These are phyloP conservation scores for Candida mattraensis DNA, from an alignment of 805 yeast species.

Conservation along the genomic window DNA sequence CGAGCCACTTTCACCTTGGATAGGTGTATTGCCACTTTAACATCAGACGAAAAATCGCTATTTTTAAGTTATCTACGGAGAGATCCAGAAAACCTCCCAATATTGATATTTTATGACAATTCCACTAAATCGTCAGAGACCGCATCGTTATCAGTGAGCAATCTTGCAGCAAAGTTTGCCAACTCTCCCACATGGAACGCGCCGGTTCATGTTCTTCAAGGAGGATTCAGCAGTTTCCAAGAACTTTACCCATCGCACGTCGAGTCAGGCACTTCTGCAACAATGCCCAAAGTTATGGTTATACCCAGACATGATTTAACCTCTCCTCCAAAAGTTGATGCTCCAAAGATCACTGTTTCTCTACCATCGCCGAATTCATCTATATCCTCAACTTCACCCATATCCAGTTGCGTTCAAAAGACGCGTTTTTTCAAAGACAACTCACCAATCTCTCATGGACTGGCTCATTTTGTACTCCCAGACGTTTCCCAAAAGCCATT, in stretches of 20 bases:
- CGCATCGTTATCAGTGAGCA: slow-evolving; percentile 42
- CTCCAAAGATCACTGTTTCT: slow-evolving; percentile 19
- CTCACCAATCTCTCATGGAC: slow-evolving; percentile 35
- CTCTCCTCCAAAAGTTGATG: slow-evolving; percentile 8
- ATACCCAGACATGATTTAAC: slow-evolving; percentile 14
- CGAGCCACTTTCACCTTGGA: slow-evolving; percentile 68
- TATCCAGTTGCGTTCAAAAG: slow-evolving; percentile 5
- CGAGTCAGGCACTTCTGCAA: slow-evolving; percentile 26
- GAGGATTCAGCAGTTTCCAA: slow-evolving; percentile 41
- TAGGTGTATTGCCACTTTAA: slow-evolving; percentile 61
- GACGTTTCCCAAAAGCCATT: slow-evolving; percentile 40
- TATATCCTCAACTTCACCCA: slow-evolving; percentile 26
- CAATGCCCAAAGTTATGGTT: slow-evolving; percentile 20
- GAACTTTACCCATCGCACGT: slow-evolving; percentile 27
- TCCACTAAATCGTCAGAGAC: slow-evolving; percentile 29
- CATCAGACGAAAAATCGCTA: slow-evolving; percentile 47
- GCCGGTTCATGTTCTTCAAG: slow-evolving; percentile 41
- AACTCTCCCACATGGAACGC: slow-evolving; percentile 40
- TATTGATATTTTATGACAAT: slow-evolving; percentile 54
- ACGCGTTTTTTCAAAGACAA: slow-evolving; percentile 11
- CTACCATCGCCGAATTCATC: slow-evolving; percentile 21
- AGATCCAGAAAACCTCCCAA: slow-evolving; percentile 35
- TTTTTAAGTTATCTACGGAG: slow-evolving; percentile 38
- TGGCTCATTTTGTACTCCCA: slow-evolving; percentile 58
- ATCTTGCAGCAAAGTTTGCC: slow-evolving; percentile 49